Evolutionary conservation across 2,329 filamentous ascomycete genomes (phyloP), one percentile per base, ranked within the genome.

Genomic region (Colletotrichum tabaci): DNA sequence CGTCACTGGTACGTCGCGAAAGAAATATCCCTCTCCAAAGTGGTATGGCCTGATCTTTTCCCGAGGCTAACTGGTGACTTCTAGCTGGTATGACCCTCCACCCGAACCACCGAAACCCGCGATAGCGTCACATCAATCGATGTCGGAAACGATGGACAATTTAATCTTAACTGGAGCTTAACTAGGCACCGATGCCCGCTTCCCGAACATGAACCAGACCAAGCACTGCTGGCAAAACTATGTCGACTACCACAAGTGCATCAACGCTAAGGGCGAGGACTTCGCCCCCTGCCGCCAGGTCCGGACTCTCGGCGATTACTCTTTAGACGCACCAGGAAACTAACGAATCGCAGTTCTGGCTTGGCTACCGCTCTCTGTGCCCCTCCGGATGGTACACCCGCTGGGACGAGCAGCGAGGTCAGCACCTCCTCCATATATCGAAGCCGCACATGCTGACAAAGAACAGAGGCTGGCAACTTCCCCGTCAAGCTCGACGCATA

Each of bases 221-320:
- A 98, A 98, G 93, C 95, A 99, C 91, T 99, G 96, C 94, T 99
- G 96, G 96, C 97, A 99, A 86, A 99, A 99, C 91, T 99, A 99
- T 87, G 96, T 99, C 88, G 96, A 99, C 87, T 98, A 99, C 90
- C 94, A 99, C 92, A 99, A 99, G 91, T 99, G 96, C 89, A 95
- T 98, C 86, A 88, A 92, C 83, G 96, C 95, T 87, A 98, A 98
- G 91, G 96, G 96, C 86, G 96, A 98, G 89, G 95, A 98, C 83
- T 98, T 98, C 85, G 92, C 94, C 79, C 96, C 96, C 76, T 98
- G 96, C 93, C 93, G 92, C 81, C 95, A 98, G 93, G 95, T 98
- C 92, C 76, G 83, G 46, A 62, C 35, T 23, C 50, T 18, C 18
- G 15, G 55, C 56, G 61, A 44, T 50, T 5, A 38, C 12, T n/a